These are phyloP conservation scores for Leishmania tarentolae DNA, from an alignment of 208 protist species.

Conservation along the genomic window DNA sequence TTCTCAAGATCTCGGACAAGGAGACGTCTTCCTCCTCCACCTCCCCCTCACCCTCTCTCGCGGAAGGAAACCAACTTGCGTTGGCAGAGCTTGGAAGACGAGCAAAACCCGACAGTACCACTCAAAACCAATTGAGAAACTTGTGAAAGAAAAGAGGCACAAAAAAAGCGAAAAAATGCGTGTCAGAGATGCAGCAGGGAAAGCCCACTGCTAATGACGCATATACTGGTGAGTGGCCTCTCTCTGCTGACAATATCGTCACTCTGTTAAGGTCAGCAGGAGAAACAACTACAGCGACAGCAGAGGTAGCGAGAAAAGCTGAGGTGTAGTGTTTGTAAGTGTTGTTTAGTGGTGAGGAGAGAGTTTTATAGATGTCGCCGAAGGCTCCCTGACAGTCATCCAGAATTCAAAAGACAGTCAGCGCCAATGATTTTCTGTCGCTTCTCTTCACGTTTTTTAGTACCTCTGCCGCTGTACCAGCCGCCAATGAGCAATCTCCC, in stretches of 20 bases:
- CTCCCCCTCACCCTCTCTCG: neutral
- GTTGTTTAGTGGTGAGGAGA: neutral
- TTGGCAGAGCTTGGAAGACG: neutral
- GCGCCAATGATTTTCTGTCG: neutral
- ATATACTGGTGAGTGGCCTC: neutral
- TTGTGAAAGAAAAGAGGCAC: neutral
- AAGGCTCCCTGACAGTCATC: too few species aligned
- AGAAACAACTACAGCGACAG: neutral
- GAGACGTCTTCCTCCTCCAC: neutral
- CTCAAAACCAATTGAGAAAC: neutral
- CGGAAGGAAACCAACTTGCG: neutral
- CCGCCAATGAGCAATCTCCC: neutral
- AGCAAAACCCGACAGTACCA: neutral
- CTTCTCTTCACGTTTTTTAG: neutral
- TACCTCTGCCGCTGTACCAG: neutral
- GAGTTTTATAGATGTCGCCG: neutral
- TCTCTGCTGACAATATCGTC: neutral
- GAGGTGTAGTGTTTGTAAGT: neutral
- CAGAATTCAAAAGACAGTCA: neutral
- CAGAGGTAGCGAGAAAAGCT: slow-evolving; percentile 31
- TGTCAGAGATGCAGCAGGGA: neutral
- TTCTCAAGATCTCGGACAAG: neutral
- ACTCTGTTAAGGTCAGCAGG: too few species aligned
- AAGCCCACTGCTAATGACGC: neutral
- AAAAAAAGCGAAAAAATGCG: neutral